Percentiles rank a stretch among this genome's conserved stretches.
Evolutionary conservation across 768 basidiomycete genomes (phyloP).

Genomic region (Pleurotus djamor): DNA sequence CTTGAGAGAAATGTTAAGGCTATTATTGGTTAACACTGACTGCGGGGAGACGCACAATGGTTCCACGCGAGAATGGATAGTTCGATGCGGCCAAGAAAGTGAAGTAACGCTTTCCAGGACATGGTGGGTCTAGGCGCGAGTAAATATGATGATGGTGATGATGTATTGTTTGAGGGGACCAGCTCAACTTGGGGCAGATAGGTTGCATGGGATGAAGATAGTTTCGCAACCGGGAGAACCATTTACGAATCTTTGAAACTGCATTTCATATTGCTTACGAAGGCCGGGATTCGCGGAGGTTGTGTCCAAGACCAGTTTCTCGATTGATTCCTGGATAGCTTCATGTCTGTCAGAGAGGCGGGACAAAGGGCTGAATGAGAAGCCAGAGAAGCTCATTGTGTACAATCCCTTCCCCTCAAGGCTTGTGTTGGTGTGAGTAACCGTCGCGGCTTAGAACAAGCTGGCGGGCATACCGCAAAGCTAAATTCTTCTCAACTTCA

Average conservation of each 20-base stretch:
- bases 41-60: background rate
- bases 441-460: background rate
- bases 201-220: background rate
- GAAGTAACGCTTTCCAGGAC: background rate
- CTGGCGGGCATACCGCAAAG: background rate
- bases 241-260: background rate
- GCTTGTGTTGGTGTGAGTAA: background rate
- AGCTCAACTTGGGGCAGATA: background rate
- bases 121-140: background rate
- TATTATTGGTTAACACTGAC: background rate
- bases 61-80: constrained; percentile 28
- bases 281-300: background rate
- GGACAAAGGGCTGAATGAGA: background rate
- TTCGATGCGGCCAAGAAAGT: background rate
- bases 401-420: background rate
- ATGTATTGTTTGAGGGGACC: background rate
- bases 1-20: background rate
- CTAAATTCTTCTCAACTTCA: background rate
- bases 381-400: background rate
- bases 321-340: background rate
- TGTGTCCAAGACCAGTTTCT: background rate
- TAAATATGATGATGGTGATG: background rate
- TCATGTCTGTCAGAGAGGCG: background rate
- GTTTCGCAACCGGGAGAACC: background rate
- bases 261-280: background rate